Evolutionary conservation across 352 stramenopile species (phyloP), one percentile per base, ranked within the genome.

Genomic region (Globisporangium spiculum): DNA sequence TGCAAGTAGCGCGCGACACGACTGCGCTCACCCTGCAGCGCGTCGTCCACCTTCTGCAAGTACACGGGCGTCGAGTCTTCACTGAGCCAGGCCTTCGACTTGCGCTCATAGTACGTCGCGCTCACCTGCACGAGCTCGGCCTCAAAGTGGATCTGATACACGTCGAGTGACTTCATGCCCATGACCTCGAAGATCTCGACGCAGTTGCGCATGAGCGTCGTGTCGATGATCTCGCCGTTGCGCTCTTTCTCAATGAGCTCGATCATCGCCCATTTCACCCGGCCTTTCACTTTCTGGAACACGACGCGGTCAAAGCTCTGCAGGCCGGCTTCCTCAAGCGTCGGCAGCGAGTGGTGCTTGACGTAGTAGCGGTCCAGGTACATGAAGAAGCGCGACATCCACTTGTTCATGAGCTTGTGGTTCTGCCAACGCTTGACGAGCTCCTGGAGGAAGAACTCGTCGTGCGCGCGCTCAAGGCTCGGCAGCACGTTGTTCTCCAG

Each of bases 361-460:
- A 98, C 92, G 78, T 98, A 98, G 80, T 98, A 98, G 32, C 95
- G 87, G 78, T 99, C 97, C n/a, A 99, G 78, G 81, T 99, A 99
- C 81, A 98, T 99, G 79, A 99, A 99, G 79, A 99, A 99, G 70
- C 98, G 98, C 60, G 93, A 85, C 86, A 99, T 98, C 98, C 98
- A 99, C 82, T 99, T 99, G 89, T 99, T 99, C 98, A 99, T 99
- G 78, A 99, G 98, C 78, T 99, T 98, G 86, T 99, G 98, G 80
- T 99, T 99, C 50, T 91, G 85, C 97, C 97, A 99, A 57, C 97
- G 96, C 67, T 95, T 90, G 55, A 98, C 94, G 27, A 99, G 82
- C 77, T 99, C 97, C 65, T 94, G 89, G 8, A 99, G 81, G n/a
- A 99, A 94, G 68, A 98, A 97, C 66, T 98, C 89, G 68, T 97